Evolutionary conservation across 768 basidiomycete species (phyloP), one percentile per base, ranked within the genome.

Genomic region (Tricholoma saponaceum): DNA sequence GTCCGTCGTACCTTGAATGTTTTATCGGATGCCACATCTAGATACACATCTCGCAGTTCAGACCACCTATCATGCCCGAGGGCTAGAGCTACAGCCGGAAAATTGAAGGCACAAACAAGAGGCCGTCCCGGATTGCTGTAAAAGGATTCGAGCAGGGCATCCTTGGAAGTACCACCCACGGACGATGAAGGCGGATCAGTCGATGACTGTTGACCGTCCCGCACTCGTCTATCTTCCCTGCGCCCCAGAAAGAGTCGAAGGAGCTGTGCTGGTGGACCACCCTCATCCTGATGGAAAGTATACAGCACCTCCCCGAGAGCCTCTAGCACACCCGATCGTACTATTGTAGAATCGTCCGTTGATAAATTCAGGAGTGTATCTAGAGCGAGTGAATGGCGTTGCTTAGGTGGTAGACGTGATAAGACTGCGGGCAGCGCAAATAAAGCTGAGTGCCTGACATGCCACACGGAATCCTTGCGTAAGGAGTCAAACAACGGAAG

Each of bases 221-320:
- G 72, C 12, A 74, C 60, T 28, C 72, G 70, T 28, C 61, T 62
- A 53, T 79, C 76, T 49, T 81, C 77, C 66, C 67, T 73, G 56
- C 79, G 74, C 28, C 90, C 92, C 35, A 95, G 75, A 72, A 94
- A 98, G 51, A 95, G 77, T 18, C 80, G 76, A 6, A 97, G 65
- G 2, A 97, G 79, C 66, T 90, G 83, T 22, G 76, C 67, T 3
- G 95, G 95, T 9, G 90, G 90, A 0, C 88, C 89, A 20, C 61
- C 65, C 3, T 81, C 80, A 52, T 84, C 79, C 33, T 81, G 74
- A 56, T 82, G 79, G 70, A 98, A 98, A 12, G 90, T 84, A 68
- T 90, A 84, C 56, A 97, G 80, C 33, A 96, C 85, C 71, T 97
- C 95, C 2, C 95, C 95, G 5, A 97, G 79, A 20, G 91, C 81